Evolutionary conservation across 169 alveolate species (phyloP).

Genomic region (Plasmodium billcollinsi): DNA sequence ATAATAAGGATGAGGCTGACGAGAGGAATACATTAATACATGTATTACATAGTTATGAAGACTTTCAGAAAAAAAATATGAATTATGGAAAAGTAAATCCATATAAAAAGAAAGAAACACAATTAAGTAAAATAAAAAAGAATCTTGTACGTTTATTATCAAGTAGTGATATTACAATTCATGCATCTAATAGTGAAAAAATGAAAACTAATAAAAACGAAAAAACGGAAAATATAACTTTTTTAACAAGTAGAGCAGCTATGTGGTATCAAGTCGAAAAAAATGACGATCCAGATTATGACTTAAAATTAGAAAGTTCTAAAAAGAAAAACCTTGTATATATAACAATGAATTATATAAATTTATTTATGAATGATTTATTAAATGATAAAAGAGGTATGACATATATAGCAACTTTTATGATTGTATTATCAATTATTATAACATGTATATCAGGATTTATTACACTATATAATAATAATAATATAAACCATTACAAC

Average conservation of each 20-base stretch:
- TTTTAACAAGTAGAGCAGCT: conserved; percentile 64
- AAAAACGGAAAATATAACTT: not conserved
- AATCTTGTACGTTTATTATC: conserved; percentile 35
- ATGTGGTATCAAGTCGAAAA: conserved; percentile 75
- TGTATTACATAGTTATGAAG: conserved; percentile 70
- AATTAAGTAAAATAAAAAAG: conserved; percentile 27
- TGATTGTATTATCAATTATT: conserved; percentile 45
- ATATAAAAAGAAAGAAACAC: conserved; percentile 48
- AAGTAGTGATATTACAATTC: conserved; percentile 14
- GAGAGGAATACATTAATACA: conserved; percentile 57
- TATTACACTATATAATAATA: conserved; percentile 25
- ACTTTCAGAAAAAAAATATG: conserved; percentile 69
- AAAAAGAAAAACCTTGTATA: conserved; percentile 28
- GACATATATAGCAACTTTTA: conserved; percentile 52
- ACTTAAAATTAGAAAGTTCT: conserved; percentile 65
- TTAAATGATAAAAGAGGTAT: conserved; percentile 74
- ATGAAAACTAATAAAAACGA: not conserved
- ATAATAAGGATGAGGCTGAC: conserved; percentile 21
- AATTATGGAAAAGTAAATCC: conserved; percentile 61
- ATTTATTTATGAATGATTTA: conserved; percentile 23
- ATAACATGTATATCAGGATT: conserved; percentile 68
- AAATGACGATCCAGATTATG: conserved; percentile 60
- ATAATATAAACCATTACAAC: too few species aligned
- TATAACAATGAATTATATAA: conserved; percentile 7
- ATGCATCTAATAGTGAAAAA: not conserved